These are phyloP conservation scores for Decorospora gaudefroyi DNA, from an alignment of 2,329 filamentous ascomycete species.

Conservation along the genomic window DNA sequence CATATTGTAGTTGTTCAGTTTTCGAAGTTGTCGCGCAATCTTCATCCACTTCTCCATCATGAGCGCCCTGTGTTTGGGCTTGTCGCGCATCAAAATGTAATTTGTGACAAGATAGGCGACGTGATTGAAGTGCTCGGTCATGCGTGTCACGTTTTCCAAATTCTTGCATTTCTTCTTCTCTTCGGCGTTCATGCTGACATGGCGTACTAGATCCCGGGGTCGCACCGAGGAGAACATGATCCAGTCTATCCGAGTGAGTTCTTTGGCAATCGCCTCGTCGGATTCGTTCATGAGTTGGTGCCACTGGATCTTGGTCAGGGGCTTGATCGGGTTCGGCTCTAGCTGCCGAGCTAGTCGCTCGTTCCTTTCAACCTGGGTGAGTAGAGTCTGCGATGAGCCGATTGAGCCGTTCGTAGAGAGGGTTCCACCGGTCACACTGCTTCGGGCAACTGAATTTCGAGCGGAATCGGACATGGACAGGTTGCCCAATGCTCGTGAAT, in stretches of 20 bases:
- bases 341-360: constrained; percentile 76
- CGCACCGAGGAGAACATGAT: constrained; percentile 96
- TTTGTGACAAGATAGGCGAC: constrained; percentile 61
- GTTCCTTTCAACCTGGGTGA: constrained; percentile 75
- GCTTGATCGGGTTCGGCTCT: constrained; percentile 68
- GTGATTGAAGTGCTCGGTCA: constrained; percentile 80
- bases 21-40: constrained; percentile 79
- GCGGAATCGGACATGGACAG: constrained; percentile 36
- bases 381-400: constrained; percentile 54
- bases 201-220: constrained; percentile 87
- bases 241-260: constrained; percentile 96
- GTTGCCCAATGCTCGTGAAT: constrained; percentile 37
- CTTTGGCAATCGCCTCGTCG: constrained; percentile 83
- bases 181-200: constrained; percentile 75
- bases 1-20: constrained; percentile 96
- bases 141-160: constrained; percentile 85
- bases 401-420: constrained; percentile 31
- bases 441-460: constrained; percentile 37
- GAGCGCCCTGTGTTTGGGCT: constrained; percentile 89
- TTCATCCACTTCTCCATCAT: constrained; percentile 96
- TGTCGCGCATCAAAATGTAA: constrained; percentile 77
- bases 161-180: constrained; percentile 76
- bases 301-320: constrained; percentile 84
- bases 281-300: constrained; percentile 85
- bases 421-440: constrained; percentile 34